Percentiles rank a stretch among this genome's conserved stretches.
Conservation (phyloP, 1,284 basidiomycete species). For the Salmacisia buchloeana region DNA sequence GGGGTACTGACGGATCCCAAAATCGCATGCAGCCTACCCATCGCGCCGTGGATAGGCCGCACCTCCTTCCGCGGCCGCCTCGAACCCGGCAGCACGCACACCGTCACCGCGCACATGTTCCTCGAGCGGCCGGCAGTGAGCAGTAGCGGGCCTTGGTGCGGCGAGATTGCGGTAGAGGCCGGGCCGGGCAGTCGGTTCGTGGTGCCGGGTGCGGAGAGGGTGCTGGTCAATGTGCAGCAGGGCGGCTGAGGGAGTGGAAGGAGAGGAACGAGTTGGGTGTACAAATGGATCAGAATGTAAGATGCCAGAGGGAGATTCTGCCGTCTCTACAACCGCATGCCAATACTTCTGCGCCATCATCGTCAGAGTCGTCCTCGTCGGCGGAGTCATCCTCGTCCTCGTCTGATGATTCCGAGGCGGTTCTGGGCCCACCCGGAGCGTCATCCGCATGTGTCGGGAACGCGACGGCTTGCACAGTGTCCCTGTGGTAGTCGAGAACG, state of each 20-base stretch:
- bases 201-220: neutral
- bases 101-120: neutral
- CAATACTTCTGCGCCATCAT: neutral
- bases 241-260: neutral
- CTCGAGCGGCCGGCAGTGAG: neutral
- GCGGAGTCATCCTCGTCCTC: neutral
- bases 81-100: neutral
- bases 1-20: neutral
- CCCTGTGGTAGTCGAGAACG: conserved; percentile 28
- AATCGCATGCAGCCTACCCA: neutral
- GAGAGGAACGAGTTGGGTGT: neutral
- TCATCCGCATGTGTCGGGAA: no score
- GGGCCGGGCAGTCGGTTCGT: neutral
- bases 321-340: conserved; percentile 6
- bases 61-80: neutral
- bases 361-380: neutral
- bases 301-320: conserved; percentile 4
- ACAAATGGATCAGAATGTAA: neutral
- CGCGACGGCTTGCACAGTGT: conserved; percentile 28
- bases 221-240: neutral
- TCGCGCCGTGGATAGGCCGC: neutral
- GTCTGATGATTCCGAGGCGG: neutral
- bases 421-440: no score
- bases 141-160: neutral
- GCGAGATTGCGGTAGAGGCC: neutral